Percentiles rank a stretch among this genome's conserved stretches.
These are phyloP conservation scores for Albatrellus ellisii DNA, from an alignment of 768 basidiomycete species.

Conservation along the genomic window DNA sequence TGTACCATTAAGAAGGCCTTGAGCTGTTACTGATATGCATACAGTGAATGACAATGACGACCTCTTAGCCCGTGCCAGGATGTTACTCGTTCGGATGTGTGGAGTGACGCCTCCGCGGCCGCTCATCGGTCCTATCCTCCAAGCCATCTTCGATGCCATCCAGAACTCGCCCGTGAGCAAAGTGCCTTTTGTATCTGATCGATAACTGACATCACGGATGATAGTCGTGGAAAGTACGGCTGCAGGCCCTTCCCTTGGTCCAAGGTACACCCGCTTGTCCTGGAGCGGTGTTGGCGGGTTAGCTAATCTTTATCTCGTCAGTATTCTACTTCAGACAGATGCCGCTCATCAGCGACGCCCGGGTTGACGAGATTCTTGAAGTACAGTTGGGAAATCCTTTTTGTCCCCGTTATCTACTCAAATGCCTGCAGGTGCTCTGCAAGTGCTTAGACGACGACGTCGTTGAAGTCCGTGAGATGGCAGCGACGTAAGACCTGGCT, in stretches of 20 bases:
- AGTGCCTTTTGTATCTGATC: not conserved
- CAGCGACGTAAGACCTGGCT: conserved; percentile 41
- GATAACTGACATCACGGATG: conserved; percentile 4
- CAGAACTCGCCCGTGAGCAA: conserved; percentile 54
- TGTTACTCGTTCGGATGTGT: conserved; percentile 73
- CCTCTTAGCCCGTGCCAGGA: conserved; percentile 46
- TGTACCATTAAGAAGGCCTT: not conserved
- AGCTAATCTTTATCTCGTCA: conserved; percentile 15
- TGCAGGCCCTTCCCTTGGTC: conserved; percentile 76
- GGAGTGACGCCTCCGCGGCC: conserved; percentile 67
- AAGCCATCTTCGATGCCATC: conserved; percentile 65
- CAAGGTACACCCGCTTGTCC: conserved; percentile 36
- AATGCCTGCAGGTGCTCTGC: conserved; percentile 46
- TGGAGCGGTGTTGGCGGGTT: not conserved
- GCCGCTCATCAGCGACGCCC: conserved; percentile 63
- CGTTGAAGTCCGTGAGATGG: conserved; percentile 84
- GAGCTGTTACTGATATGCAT: not conserved
- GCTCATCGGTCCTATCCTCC: conserved; percentile 56
- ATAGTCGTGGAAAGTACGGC: conserved; percentile 78
- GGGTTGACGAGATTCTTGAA: conserved; percentile 71
- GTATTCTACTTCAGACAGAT: conserved; percentile 85
- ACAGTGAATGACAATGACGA: conserved; percentile 67
- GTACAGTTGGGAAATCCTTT: conserved; percentile 24
- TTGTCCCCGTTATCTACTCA: conserved; percentile 1
- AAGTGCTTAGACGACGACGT: conserved; percentile 77